Base-by-base conservation (phyloP, 495 filamentous ascomycete species). In the Podospora conica region DNA sequence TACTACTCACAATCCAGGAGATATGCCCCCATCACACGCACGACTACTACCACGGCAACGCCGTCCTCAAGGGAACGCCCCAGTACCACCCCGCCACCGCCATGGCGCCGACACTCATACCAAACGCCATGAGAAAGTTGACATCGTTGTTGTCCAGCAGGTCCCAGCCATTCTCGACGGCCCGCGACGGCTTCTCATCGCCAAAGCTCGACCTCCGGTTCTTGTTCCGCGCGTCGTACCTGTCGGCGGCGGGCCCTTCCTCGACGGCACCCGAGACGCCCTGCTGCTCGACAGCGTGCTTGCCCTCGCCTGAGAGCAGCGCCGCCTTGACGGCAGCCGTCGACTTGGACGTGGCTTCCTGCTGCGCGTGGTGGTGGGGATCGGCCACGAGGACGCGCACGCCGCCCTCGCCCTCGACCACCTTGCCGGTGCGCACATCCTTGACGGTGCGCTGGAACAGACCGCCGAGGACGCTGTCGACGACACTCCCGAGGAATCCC, bases 101-200 rank as follows among this genome's bases (percentile, higher is more conserved):
- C 87, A 98, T 96, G 9, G 88, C 91, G 5, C 86, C 86, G 15
- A 91, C 40, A 73, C 91, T 97, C 87, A 96, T 95, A 0, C 77
- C 75, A 9, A 85, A 78, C 0, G 94, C 93, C 93, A 97, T 97
- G 25, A 92, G 71, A 23, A 96, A 80, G 73, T 98, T 98, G 65
- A 98, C 93, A 25, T 86, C 89, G 73, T 98, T 98, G 70, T 98
- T 98, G 73, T 95, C 91, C 66, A 97, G 78, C 70, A 95, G 72
- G 68, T 96, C 91, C 72, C 78, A 80, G 9, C 91, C 93, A 62
- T 80, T 89, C 72, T 89, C 91, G 0, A 92, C 78, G 28, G 87
- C 84, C 12, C 92, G 82, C 64, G 89, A 93, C 68, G 88, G 85
- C 68, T 85, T 85, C 53, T 78, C 79, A 33, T 84, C 78, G 1